Conservation (phyloP, 192 early-diverging fungal genomes). For the Entomortierella parvispora region DNA sequence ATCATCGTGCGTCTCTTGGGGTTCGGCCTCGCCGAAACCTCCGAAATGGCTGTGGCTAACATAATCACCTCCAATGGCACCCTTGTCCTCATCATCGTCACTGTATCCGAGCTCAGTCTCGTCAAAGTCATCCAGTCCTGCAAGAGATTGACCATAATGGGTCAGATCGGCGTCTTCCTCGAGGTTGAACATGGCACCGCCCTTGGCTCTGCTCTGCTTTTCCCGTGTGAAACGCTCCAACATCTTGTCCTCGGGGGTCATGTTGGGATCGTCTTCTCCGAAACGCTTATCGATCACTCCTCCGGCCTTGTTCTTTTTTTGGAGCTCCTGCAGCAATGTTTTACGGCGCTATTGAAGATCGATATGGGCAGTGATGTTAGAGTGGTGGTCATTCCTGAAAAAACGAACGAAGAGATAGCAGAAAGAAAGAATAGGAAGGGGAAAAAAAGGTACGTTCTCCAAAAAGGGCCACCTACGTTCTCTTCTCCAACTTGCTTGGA, state of each 20-base stretch:
- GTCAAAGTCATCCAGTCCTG: slow-evolving; percentile 85
- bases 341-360: slow-evolving; percentile 71
- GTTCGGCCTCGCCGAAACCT: slow-evolving; percentile 78
- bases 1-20: slow-evolving; percentile 45
- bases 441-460: not conserved
- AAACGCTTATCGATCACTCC: slow-evolving; percentile 93
- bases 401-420: not conserved
- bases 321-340: slow-evolving; percentile 83
- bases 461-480: slow-evolving; percentile 57
- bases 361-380: not conserved
- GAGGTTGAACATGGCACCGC: slow-evolving; percentile 78
- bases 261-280: slow-evolving; percentile 87
- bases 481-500: slow-evolving; percentile 87
- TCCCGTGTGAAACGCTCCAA: slow-evolving; percentile 92
- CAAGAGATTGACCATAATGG: slow-evolving; percentile 93
- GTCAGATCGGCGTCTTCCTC: slow-evolving; percentile 89
- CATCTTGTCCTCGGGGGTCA: slow-evolving; percentile 98
- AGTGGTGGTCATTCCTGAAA: not conserved
- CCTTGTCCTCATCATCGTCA: slow-evolving; percentile 69
- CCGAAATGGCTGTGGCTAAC: slow-evolving; percentile 88
- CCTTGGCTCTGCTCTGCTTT: slow-evolving; percentile 50
- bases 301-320: slow-evolving; percentile 72
- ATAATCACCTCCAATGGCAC: slow-evolving; percentile 72
- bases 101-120: slow-evolving; percentile 68
- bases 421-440: not conserved